A percentile compares a stretch with the other conserved stretches of the same genome.
Evolutionary conservation across 352 stramenopile species (phyloP).

Genomic region (Globisporangium abappressorium): DNA sequence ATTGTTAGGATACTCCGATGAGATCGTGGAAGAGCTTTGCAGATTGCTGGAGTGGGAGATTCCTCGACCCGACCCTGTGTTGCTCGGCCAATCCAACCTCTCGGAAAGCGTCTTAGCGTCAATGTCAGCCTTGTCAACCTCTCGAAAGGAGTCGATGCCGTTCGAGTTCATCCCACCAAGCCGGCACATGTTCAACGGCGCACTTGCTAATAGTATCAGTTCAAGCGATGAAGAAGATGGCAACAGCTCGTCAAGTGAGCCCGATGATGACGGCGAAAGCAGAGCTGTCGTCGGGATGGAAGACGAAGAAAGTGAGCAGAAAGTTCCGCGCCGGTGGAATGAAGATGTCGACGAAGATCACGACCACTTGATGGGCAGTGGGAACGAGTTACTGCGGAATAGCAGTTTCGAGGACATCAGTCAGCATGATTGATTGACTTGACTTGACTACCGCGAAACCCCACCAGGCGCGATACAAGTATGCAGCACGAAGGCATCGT

Average conservation of each 20-base stretch:
- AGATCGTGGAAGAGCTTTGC: slow-evolving; percentile 82
- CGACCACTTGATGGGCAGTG: slow-evolving; percentile 73
- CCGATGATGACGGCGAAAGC: slow-evolving; percentile 31
- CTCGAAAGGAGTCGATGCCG: slow-evolving; percentile 29
- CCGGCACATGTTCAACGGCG: slow-evolving; percentile 73
- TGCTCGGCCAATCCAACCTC: slow-evolving; percentile 66
- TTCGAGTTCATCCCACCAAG: slow-evolving; percentile 70
- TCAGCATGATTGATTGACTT: slow-evolving; percentile 20
- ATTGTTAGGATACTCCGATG: slow-evolving; percentile 78
- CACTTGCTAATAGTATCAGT: slow-evolving; percentile 58
- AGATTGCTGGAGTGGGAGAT: slow-evolving; percentile 76
- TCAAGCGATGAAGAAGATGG: slow-evolving; percentile 56
- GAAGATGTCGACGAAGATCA: slow-evolving; percentile 47
- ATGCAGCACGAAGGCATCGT: slow-evolving; percentile 2
- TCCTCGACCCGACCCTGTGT: slow-evolving; percentile 59
- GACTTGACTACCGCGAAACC: background rate
- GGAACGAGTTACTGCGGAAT: slow-evolving; percentile 63
- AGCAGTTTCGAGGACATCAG: slow-evolving; percentile 54
- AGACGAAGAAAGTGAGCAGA: slow-evolving; percentile 30
- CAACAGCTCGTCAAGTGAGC: slow-evolving; percentile 54
- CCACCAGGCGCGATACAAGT: slow-evolving; percentile 3
- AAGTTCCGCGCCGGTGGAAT: slow-evolving; percentile 28
- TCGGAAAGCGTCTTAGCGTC: slow-evolving; percentile 22
- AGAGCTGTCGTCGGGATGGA: slow-evolving; percentile 30
- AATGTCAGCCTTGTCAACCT: slow-evolving; percentile 19